Conservation (phyloP, 1,139 yeast genomes). For the Geotrichum candidum region DNA sequence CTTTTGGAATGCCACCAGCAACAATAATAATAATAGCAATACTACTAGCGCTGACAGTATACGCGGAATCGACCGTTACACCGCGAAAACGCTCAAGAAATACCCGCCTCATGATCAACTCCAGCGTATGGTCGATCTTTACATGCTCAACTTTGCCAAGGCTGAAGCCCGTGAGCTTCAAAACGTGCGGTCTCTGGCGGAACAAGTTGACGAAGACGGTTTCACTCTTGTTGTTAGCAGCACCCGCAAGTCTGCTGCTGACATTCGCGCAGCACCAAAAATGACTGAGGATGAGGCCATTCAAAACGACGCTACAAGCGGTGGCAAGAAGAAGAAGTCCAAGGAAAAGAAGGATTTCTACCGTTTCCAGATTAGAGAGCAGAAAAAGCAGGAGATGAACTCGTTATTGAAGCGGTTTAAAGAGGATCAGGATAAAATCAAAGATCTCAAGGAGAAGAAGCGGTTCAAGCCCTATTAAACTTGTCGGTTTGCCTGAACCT, state of each 20-base stretch:
- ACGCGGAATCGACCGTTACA: slow-evolving; percentile 28
- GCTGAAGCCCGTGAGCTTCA: slow-evolving; percentile 64
- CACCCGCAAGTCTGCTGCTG: slow-evolving; percentile 54
- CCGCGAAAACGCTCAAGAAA: slow-evolving; percentile 30
- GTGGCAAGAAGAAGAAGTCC: slow-evolving; percentile 53
- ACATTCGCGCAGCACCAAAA: slow-evolving; percentile 32
- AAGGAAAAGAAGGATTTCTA: slow-evolving; percentile 90
- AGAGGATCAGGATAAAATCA: slow-evolving; percentile 82
- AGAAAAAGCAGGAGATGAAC: slow-evolving; percentile 88
- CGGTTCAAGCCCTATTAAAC: slow-evolving; percentile 76
- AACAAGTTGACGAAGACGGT: slow-evolving; percentile 79
- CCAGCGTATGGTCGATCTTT: slow-evolving; percentile 48
- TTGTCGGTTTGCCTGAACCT: background rate
- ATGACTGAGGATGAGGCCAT: slow-evolving; percentile 40
- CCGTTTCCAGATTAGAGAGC: slow-evolving; percentile 90
- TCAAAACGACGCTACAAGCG: slow-evolving; percentile 36
- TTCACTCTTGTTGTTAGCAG: slow-evolving; percentile 84
- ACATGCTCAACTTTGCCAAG: slow-evolving; percentile 61
- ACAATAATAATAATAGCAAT: background rate
- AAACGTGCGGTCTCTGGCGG: slow-evolving; percentile 41
- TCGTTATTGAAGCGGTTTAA: slow-evolving; percentile 76
- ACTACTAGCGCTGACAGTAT: background rate
- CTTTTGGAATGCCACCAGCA: background rate
- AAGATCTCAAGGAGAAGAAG: slow-evolving; percentile 69
- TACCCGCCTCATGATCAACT: slow-evolving; percentile 43